Conservation (phyloP, 2,329 filamentous ascomycete genomes). For the Metarhizium robertsii region DNA sequence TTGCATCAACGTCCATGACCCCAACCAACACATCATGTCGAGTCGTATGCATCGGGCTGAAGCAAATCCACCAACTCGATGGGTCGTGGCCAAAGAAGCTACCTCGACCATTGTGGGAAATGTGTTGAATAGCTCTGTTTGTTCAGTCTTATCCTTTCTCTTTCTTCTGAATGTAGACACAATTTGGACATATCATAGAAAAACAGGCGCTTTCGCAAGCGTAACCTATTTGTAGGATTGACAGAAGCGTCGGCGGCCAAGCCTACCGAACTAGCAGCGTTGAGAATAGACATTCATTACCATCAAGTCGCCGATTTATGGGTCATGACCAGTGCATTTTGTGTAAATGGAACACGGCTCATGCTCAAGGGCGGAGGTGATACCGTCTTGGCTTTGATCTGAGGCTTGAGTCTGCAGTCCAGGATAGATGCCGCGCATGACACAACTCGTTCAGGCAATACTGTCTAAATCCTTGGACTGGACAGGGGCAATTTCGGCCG, state of each 20-base stretch:
- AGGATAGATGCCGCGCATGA: no score
- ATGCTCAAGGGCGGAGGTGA: no score
- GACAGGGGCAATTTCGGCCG: no score
- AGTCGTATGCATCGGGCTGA: slow-evolving; percentile 75
- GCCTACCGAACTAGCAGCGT: not conserved
- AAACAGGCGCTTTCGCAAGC: not conserved
- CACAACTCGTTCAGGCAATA: no score
- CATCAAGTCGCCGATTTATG: not conserved
- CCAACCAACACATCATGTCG: slow-evolving; percentile 60
- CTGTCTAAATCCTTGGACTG: no score
- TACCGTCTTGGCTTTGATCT: no score
- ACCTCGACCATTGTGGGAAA: slow-evolving; percentile 55
- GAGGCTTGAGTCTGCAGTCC: no score
- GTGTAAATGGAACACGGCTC: no score
- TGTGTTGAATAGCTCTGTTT: slow-evolving; percentile 31
- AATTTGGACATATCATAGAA: not conserved
- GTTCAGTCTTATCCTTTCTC: not conserved
- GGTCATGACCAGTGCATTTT: not conserved
- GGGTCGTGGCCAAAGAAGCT: slow-evolving; percentile 27
- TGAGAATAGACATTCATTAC: not conserved
- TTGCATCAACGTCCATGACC: slow-evolving; percentile 73
- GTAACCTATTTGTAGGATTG: not conserved
- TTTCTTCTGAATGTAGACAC: not conserved
- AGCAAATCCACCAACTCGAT: slow-evolving; percentile 29
- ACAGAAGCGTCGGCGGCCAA: not conserved